phyloP scores from a whole-genome alignment of 2,329 filamentous ascomycete genomes.

The Trichothecium roseum region DNA sequence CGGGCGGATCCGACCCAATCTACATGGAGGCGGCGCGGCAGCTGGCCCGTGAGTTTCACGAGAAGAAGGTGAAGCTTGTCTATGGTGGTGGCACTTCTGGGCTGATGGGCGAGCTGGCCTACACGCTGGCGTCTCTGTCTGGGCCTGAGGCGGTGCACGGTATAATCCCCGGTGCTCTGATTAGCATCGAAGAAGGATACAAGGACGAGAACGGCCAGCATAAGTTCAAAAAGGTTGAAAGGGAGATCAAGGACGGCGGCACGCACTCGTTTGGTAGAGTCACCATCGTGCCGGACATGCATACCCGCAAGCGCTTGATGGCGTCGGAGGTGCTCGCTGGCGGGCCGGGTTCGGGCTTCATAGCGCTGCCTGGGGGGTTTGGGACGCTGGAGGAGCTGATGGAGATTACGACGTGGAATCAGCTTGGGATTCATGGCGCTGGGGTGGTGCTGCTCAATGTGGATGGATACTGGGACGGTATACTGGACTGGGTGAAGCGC shows the following conservation, averaged over 20 bases:
- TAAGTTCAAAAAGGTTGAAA: conserved; percentile 31
- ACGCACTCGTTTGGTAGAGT: conserved; percentile 57
- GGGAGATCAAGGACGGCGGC: conserved; percentile 28
- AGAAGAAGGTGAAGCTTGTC: conserved; percentile 69
- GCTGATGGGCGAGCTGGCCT: conserved; percentile 89
- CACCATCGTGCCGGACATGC: conserved; percentile 90
- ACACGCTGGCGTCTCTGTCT: conserved; percentile 70
- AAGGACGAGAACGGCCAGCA: conserved; percentile 55
- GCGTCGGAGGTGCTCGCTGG: conserved; percentile 74
- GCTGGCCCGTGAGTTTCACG: conserved; percentile 64
- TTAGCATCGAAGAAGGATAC: conserved; percentile 39
- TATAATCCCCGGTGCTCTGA: conserved; percentile 79
- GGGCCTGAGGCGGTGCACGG: conserved; percentile 79
- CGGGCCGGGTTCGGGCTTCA: conserved; percentile 76
- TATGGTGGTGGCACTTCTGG: conserved; percentile 92
- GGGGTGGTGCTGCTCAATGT: conserved; percentile 79
- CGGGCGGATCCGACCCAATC: conserved; percentile 57
- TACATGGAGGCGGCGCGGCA: conserved; percentile 70
- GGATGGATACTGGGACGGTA: conserved; percentile 82
- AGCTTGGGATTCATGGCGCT: conserved; percentile 78
- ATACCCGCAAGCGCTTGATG: conserved; percentile 91
- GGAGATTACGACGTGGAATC: conserved; percentile 87
- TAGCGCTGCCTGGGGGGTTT: conserved; percentile 80
- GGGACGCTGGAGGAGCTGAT: conserved; percentile 97
- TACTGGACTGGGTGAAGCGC: conserved; percentile 70